Evolutionary conservation across 768 basidiomycete genomes (phyloP).

Genomic region (Coprinopsis sp.): DNA sequence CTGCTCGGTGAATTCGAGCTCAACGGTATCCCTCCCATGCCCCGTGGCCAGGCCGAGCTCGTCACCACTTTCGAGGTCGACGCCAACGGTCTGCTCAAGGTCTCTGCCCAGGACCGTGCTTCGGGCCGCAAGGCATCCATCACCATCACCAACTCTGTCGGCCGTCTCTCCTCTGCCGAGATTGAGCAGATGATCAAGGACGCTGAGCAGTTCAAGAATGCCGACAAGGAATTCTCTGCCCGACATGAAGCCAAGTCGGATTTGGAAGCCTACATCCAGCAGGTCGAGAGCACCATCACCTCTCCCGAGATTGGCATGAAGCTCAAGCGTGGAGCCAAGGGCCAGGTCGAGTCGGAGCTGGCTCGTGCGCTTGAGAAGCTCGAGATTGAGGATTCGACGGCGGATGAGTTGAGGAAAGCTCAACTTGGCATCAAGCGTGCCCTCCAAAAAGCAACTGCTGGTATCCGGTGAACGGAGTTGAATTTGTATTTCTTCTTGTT

Average conservation of each 20-base stretch:
- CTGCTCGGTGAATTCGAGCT: conserved; percentile 99
- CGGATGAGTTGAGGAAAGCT: conserved; percentile 94
- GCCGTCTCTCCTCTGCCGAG: conserved; percentile 94
- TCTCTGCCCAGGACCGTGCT: conserved; percentile 96
- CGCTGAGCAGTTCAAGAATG: conserved; percentile 94
- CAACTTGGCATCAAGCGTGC: conserved; percentile 95
- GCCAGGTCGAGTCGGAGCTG: conserved; percentile 94
- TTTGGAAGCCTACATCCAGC: conserved; percentile 96
- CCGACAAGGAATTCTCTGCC: conserved; percentile 96
- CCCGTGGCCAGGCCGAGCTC: conserved; percentile 97
- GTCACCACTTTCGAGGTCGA: conserved; percentile 99
- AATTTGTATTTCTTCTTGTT: conserved; percentile 14
- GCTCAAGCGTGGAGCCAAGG: conserved; percentile 95
- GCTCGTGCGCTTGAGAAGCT: conserved; percentile 97
- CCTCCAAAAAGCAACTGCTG: conserved; percentile 94
- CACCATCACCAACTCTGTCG: conserved; percentile 98
- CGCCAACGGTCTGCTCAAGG: conserved; percentile 98
- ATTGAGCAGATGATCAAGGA: conserved; percentile 99
- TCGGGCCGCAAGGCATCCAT: conserved; percentile 99
- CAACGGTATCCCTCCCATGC: conserved; percentile 98
- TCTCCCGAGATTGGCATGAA: conserved; percentile 97
- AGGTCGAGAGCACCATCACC: conserved; percentile 94
- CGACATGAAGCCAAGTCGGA: conserved; percentile 98
- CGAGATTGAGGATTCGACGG: conserved; percentile 92
- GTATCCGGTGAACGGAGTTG: conserved; percentile 60